Evolutionary conservation across 805 yeast genomes (phyloP), one percentile per base, ranked within the genome.

Genomic region (Suhomyces vadensis): DNA sequence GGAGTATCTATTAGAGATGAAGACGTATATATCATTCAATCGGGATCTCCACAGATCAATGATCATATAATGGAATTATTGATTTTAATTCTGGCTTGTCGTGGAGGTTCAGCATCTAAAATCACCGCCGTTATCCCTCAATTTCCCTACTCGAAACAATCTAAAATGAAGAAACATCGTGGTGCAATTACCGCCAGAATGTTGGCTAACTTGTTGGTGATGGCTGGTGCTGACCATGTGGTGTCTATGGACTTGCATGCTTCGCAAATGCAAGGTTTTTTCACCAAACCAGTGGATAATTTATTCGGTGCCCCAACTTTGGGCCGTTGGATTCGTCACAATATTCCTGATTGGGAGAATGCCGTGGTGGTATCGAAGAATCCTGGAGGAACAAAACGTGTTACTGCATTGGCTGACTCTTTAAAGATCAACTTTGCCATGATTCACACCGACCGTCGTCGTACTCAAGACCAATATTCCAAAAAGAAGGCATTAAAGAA

Each of bases 201-300:
- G 98, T 77, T 94, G 61, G 98, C 99, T 48, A 94, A 94, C 57
- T 71, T 94, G 60, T 73, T 94, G 51, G 82, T 90, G 46, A 95
- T 94, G 95, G 98, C 99, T 3, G 99, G 99, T 55, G 99, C 98
- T 20, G 98, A 94, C 67, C 99, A 94, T 67, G 95, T 94, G 46
- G 92, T 94, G 31, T 88, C 97, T 3, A 91, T 94, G 97, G 99
- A 94, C 62, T 73, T 94, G 53, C 87, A 82, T 57, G 99, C 99
- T 21, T 83, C 96, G 26, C 99, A 94, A 69, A 94, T 94, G 99
- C 99, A 94, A 73, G 99, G 99, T 10, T 94, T 94, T 63, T 94
- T 94, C 73, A 79, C 95, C 25, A 91, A 90, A 57, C 99, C 99
- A 0, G 99, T 94, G 21, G 99, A 94, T 66, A 94, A 94, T 65